Evolutionary conservation across 768 basidiomycete species (phyloP).

Genomic region (Leucosporidium scottii): DNA sequence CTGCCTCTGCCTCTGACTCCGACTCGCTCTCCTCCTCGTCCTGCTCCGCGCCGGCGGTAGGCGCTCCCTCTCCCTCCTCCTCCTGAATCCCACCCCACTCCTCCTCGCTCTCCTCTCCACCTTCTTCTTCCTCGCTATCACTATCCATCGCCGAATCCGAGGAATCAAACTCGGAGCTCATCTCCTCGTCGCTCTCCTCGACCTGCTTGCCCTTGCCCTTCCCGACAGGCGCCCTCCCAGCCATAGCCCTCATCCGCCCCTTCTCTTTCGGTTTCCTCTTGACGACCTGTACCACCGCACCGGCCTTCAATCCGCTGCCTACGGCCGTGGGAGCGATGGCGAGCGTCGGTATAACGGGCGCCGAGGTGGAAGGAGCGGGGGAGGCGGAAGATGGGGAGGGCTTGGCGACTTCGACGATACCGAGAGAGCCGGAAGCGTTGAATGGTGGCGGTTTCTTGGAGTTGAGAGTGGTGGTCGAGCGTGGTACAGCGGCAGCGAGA

Average conservation of each 20-base stretch:
- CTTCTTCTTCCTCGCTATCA: conserved; percentile 36
- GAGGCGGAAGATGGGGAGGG: conserved; percentile 35
- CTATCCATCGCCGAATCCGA: conserved; percentile 29
- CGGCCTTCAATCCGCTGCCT: conserved; percentile 44
- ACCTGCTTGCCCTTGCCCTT: conserved; percentile 32
- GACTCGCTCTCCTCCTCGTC: conserved; percentile 37
- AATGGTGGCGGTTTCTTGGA: conserved; percentile 14
- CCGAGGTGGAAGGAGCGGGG: conserved; percentile 38
- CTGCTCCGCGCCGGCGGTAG: conserved; percentile 54
- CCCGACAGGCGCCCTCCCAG: conserved; percentile 14
- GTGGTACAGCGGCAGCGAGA: too few species aligned
- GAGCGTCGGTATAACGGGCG: not conserved
- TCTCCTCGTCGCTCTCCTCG: conserved; percentile 31
- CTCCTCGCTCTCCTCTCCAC: conserved; percentile 39
- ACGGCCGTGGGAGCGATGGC: conserved; percentile 3
- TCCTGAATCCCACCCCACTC: conserved; percentile 33
- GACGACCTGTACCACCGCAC: conserved; percentile 50
- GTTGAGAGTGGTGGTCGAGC: conserved; percentile 9
- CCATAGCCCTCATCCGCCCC: conserved; percentile 35
- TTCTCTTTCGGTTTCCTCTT: conserved; percentile 35
- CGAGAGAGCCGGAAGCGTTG: conserved; percentile 30
- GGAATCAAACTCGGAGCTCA: conserved; percentile 26
- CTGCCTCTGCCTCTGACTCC: conserved; percentile 17
- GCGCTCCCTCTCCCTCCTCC: conserved; percentile 49
- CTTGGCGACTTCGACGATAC: conserved; percentile 8